phyloP scores from a whole-genome alignment of 2,329 filamentous ascomycete species.

The Paraphaeosphaeria sporulosa region DNA sequence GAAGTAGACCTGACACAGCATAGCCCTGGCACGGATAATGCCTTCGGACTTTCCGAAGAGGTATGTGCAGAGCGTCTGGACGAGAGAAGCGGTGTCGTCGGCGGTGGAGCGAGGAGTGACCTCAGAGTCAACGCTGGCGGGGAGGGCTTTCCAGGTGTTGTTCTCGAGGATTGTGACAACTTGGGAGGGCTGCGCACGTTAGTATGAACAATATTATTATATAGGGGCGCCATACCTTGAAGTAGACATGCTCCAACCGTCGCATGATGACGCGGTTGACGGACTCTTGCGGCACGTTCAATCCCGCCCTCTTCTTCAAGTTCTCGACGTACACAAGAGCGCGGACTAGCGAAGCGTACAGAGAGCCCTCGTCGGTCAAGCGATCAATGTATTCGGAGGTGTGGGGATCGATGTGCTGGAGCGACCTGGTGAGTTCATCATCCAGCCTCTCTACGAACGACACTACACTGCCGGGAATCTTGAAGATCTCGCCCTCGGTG shows the following conservation, averaged over 20 bases:
- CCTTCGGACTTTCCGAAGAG: slow-evolving; percentile 94
- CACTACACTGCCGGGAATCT: slow-evolving; percentile 90
- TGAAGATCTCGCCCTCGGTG: slow-evolving; percentile 79
- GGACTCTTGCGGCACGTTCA: slow-evolving; percentile 82
- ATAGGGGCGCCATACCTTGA: slow-evolving; percentile 71
- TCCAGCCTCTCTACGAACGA: slow-evolving; percentile 95
- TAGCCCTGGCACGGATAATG: slow-evolving; percentile 93
- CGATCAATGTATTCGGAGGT: slow-evolving; percentile 98
- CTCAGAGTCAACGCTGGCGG: slow-evolving; percentile 72
- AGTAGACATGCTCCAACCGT: slow-evolving; percentile 96
- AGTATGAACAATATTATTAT: slow-evolving; percentile 21
- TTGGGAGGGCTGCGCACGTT: slow-evolving; percentile 72
- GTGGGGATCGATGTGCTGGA: slow-evolving; percentile 97
- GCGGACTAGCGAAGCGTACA: slow-evolving; percentile 93
- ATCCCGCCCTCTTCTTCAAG: slow-evolving; percentile 72
- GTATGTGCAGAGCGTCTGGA: slow-evolving; percentile 91
- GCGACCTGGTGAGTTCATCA: slow-evolving; percentile 95
- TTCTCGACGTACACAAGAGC: slow-evolving; percentile 87
- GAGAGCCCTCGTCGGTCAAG: slow-evolving; percentile 83
- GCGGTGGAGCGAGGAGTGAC: slow-evolving; percentile 78
- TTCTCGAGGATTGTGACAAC: slow-evolving; percentile 95
- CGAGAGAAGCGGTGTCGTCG: slow-evolving; percentile 75
- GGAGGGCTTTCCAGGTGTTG: slow-evolving; percentile 86
- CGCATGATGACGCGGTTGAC: slow-evolving; percentile 94
- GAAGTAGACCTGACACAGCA: slow-evolving; percentile 99